Base-by-base conservation (phyloP, 2,329 filamentous ascomycete species). In the Pyrenophora seminiperda region DNA sequence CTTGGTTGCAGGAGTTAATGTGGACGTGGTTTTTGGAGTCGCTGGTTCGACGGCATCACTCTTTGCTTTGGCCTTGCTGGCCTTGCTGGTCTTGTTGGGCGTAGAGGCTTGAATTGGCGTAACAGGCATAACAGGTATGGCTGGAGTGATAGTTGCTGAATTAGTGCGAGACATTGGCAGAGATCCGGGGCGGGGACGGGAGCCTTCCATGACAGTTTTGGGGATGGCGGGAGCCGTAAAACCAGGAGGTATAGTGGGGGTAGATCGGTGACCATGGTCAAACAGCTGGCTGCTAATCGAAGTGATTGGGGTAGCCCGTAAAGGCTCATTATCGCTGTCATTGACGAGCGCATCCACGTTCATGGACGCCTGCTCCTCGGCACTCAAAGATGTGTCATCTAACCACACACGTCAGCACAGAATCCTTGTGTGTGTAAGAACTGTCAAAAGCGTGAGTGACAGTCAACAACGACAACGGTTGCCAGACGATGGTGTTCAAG, bases 281-380 rank as follows among this genome's bases (percentile, higher is more conserved):
- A 72, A 56, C 15, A 66, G 58, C 7, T 67, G 68, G 38, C 50
- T 51, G 15, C 47, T 43, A 30, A 69, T 33, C 7, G 63, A 56
- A 14, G 58, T 62, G 24, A 45, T 53, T 18, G 58, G 53, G 31
- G 45, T 50, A 14, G 30, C 54, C 20, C 53, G 82, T 75, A 50
- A 42, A 42, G 54, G 59, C 56, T 63, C 64, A 24, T 58, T 52
- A 4, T 72, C 66, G 22, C 56, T 54, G 36, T 90, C 87, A 17
- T 85, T 83, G 10, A 90, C 86, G 3, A 90, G 74, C 3, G 85
- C 85, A 67, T 89, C 86, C 32, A 90, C 83, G n/a, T 82, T 85
- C 34, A 78, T 77, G 2, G 78, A 80, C 10, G 81, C 85, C 58
- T 86, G 84, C 54, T 86, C 83, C 37, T 86, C 75, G 9, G 80